Percentiles rank a stretch among this genome's conserved stretches.
Evolutionary conservation across 768 basidiomycete genomes (phyloP).

Genomic region (Boletus vinaceobasis): DNA sequence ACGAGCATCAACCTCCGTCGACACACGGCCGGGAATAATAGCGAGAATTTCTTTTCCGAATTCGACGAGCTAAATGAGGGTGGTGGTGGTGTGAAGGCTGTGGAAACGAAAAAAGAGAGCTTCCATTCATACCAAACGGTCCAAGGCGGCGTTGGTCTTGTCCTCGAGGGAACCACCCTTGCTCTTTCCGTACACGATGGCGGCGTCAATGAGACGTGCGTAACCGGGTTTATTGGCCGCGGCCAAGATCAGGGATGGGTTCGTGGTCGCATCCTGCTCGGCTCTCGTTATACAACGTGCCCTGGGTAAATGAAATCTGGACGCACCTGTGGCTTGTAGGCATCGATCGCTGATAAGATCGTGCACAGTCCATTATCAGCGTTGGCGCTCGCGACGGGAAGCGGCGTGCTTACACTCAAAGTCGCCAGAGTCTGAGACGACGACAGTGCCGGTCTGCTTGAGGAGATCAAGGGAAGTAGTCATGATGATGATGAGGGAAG

Average conservation of each 20-base stretch:
- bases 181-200: slow-evolving; percentile 69
- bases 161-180: slow-evolving; percentile 77
- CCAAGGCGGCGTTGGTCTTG: slow-evolving; percentile 76
- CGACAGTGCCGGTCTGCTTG: slow-evolving; percentile 90
- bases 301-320: slow-evolving; percentile 12
- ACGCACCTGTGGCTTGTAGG: slow-evolving; percentile 87
- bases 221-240: slow-evolving; percentile 91
- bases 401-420: slow-evolving; percentile 61
- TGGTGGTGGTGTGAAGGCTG: slow-evolving; percentile 11
- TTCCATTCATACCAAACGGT: slow-evolving; percentile 71
- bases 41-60: slow-evolving; percentile 94
- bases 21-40: slow-evolving; percentile 97
- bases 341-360: slow-evolving; percentile 73
- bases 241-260: slow-evolving; percentile 92
- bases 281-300: slow-evolving; percentile 9
- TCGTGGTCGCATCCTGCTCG: slow-evolving; percentile 91
- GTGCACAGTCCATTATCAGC: slow-evolving; percentile 16
- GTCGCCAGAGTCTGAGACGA: slow-evolving; percentile 97
- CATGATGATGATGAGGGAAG: slow-evolving; percentile 41
- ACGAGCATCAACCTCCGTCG: slow-evolving; percentile 97
- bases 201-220: slow-evolving; percentile 70
- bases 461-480: slow-evolving; percentile 78
- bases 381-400: slow-evolving; percentile 15
- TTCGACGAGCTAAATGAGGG: slow-evolving; percentile 74
- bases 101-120: slow-evolving; percentile 4